These are phyloP conservation scores for Solanum gracilifrons DNA, from an alignment of 257 asterid species.

Conservation along the genomic window DNA sequence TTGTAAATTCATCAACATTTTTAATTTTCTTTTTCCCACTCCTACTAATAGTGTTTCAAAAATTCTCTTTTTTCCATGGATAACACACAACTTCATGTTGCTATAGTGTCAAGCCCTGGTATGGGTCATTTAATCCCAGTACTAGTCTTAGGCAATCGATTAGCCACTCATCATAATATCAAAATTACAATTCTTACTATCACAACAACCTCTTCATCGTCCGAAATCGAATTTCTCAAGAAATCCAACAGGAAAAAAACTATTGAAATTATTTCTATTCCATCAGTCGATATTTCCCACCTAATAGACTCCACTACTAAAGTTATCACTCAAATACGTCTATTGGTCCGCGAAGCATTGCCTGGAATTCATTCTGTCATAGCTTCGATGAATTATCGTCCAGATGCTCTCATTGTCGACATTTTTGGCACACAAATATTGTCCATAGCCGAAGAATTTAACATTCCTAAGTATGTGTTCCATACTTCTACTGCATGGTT, in stretches of 20 bases:
- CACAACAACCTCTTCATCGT: background rate
- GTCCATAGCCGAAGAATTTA: conserved; percentile 1
- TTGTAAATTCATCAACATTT: background rate
- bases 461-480: background rate
- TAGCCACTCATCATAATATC: background rate
- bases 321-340: background rate
- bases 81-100: conserved; percentile 10
- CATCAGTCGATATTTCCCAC: background rate
- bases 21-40: background rate
- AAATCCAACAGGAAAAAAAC: background rate
- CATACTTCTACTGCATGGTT: conserved; percentile 3
- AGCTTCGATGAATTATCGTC: background rate
- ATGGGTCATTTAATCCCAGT: conserved; percentile 12
- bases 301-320: background rate
- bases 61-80: background rate
- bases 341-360: background rate
- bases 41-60: too few species aligned
- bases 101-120: conserved; percentile 14
- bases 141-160: conserved; percentile 4
- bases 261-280: background rate
- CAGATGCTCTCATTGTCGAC: conserved; percentile 4
- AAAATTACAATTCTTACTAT: conserved; percentile 10
- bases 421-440: background rate
- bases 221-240: background rate
- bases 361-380: background rate